Evolutionary conservation across 2,329 filamentous ascomycete species (phyloP).

Genomic region (Cladosporium oxysporum): DNA sequence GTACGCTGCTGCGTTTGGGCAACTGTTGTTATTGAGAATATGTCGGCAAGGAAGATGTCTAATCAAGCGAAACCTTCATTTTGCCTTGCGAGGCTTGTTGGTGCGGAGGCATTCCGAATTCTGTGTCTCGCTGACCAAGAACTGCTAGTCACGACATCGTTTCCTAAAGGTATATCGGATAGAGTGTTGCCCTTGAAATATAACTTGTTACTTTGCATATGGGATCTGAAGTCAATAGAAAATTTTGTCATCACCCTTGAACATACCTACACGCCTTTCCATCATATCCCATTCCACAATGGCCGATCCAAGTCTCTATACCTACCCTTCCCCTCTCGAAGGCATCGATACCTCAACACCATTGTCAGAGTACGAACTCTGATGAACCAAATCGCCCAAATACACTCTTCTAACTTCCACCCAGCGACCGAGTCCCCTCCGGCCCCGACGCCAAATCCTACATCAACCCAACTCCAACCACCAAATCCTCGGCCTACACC

Average conservation of each 20-base stretch:
- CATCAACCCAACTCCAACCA: conserved; percentile 63
- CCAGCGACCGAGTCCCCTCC: conserved; percentile 34
- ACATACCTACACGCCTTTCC: background rate
- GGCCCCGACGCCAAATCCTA: conserved; percentile 76
- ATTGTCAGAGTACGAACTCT: conserved; percentile 42
- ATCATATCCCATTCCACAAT: conserved; percentile 35
- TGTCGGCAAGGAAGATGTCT: background rate
- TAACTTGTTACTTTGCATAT: background rate
- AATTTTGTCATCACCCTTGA: background rate
- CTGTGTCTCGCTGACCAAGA: conserved; percentile 12
- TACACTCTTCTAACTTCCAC: background rate
- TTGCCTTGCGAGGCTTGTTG: background rate
- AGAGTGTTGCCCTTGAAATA: background rate
- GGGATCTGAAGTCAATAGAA: background rate
- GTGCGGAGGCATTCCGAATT: conserved; percentile 9
- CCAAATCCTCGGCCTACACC: conserved; percentile 67
- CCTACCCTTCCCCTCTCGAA: conserved; percentile 56
- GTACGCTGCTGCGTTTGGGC: background rate
- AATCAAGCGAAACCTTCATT: conserved; percentile 2
- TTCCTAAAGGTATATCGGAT: background rate
- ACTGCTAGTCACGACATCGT: background rate
- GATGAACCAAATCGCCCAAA: background rate
- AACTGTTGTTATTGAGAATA: background rate
- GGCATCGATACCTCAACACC: conserved; percentile 53
- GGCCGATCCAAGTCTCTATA: conserved; percentile 54